A percentile compares a stretch with the other conserved stretches of the same genome.
Conservation (phyloP, 225 moss, liverwort and hornwort species). For the Ulota crispa region DNA sequence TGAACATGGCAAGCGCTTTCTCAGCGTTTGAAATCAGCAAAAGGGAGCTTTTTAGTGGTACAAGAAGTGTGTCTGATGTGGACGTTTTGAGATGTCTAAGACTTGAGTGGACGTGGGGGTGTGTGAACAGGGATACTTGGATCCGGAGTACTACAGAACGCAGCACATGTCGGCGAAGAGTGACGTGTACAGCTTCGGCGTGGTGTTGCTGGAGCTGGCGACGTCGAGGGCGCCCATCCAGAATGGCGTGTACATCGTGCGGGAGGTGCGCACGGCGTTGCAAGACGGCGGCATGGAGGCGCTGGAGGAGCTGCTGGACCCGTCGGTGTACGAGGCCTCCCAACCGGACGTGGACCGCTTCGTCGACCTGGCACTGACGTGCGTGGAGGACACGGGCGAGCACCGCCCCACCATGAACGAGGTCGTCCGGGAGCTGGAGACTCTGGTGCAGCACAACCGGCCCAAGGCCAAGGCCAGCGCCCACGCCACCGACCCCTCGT, state of each 20-base stretch:
- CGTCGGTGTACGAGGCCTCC: conserved; percentile 33
- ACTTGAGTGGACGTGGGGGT: neutral
- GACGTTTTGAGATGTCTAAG: too few relatives aligned
- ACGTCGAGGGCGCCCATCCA: conserved; percentile 59
- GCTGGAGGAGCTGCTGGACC: conserved; percentile 58
- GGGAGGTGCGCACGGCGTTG: conserved; percentile 49
- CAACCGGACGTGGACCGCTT: conserved; percentile 46
- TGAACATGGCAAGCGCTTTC: too few relatives aligned
- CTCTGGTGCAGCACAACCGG: conserved; percentile 30
- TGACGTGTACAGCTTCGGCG: conserved; percentile 92
- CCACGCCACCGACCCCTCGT: conserved; percentile 17
- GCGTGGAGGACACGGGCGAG: conserved; percentile 54
- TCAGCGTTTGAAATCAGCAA: too few relatives aligned
- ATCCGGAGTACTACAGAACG: conserved; percentile 84
- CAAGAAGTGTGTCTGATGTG: too few relatives aligned
- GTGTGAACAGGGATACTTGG: conserved; percentile 73
- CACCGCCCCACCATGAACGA: conserved; percentile 68
- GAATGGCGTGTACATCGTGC: conserved; percentile 64
- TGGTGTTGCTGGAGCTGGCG: conserved; percentile 74
- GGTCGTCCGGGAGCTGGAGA: conserved; percentile 70
- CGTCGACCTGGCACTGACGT: conserved; percentile 50
- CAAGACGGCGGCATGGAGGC: conserved; percentile 47
- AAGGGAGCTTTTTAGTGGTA: too few relatives aligned
- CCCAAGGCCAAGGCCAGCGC: conserved; percentile 37
- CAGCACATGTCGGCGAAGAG: conserved; percentile 78